Conservation (phyloP, 1,284 basidiomycete species). For the Trametes polyzona region DNA sequence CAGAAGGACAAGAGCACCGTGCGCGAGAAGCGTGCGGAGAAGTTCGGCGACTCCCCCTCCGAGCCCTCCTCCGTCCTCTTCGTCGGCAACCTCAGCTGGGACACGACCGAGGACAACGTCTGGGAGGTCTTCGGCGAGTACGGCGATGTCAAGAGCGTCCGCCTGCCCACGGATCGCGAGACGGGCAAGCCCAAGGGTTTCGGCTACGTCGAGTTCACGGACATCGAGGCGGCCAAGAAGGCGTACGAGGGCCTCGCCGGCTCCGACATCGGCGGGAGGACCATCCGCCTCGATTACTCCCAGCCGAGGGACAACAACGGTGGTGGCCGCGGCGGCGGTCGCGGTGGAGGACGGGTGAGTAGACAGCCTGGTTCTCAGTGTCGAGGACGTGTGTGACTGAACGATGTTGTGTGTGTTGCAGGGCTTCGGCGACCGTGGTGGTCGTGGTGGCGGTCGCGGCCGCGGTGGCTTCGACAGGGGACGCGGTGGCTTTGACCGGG, state of each 20-base stretch:
- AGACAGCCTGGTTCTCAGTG: neutral
- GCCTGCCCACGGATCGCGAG: constrained; percentile 94
- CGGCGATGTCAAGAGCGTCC: constrained; percentile 88
- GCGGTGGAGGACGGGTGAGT: constrained; percentile 46
- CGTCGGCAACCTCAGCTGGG: constrained; percentile 90
- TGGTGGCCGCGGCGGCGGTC: constrained; percentile 52
- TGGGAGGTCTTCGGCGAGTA: constrained; percentile 94
- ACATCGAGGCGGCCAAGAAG: constrained; percentile 80
- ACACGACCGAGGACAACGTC: constrained; percentile 81
- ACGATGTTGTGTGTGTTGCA: constrained; percentile 21
- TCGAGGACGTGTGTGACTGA: neutral
- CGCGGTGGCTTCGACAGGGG: constrained; percentile 36
- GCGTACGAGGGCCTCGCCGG: constrained; percentile 78
- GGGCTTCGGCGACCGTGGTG: constrained; percentile 45
- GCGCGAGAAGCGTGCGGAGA: constrained; percentile 75
- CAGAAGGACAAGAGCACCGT: constrained; percentile 57
- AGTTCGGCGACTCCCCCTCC: constrained; percentile 75
- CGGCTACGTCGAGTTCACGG: constrained; percentile 94
- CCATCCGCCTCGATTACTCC: constrained; percentile 88
- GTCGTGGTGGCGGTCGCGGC: constrained; percentile 50
- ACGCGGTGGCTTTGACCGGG: constrained; percentile 36
- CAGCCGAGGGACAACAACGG: constrained; percentile 77
- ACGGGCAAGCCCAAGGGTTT: constrained; percentile 93
- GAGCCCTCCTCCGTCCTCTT: constrained; percentile 83
- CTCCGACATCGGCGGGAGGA: constrained; percentile 82